Evolutionary conservation across 768 basidiomycete genomes (phyloP).

Genomic region (Dioszegia hungarica): DNA sequence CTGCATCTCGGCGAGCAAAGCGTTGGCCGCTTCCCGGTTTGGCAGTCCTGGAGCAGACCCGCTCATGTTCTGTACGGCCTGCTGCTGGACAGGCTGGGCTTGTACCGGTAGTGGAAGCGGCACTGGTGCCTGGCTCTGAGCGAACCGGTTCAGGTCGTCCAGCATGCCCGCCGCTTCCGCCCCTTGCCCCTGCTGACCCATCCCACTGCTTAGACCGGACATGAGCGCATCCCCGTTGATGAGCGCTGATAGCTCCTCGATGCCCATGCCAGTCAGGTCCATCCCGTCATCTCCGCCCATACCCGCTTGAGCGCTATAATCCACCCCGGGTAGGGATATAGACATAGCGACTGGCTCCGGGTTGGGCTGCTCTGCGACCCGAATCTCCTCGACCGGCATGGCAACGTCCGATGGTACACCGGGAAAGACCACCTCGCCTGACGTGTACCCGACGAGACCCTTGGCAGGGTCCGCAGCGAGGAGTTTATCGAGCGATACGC

Average conservation of each 20-base stretch:
- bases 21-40: no score
- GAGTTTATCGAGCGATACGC: not conserved
- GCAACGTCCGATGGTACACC: slow-evolving; percentile 6
- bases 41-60: no score
- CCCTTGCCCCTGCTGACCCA: no score
- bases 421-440: slow-evolving; percentile 1
- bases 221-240: slow-evolving; percentile 8
- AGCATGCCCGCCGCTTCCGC: no score
- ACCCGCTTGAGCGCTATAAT: not conserved
- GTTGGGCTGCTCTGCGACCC: not conserved
- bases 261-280: slow-evolving; percentile 7
- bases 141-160: no score
- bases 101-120: no score
- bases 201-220: no score
- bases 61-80: no score
- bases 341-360: not conserved
- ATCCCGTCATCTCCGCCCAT: not conserved
- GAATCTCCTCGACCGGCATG: not conserved
- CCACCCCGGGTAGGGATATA: not conserved
- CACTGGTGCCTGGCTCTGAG: no score
- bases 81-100: no score
- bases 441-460: not conserved
- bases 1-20: no score
- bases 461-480: not conserved
- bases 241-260: slow-evolving; percentile 14